phyloP scores from a whole-genome alignment of 805 yeast genomes.

The Cyberlindnera saturnus region DNA sequence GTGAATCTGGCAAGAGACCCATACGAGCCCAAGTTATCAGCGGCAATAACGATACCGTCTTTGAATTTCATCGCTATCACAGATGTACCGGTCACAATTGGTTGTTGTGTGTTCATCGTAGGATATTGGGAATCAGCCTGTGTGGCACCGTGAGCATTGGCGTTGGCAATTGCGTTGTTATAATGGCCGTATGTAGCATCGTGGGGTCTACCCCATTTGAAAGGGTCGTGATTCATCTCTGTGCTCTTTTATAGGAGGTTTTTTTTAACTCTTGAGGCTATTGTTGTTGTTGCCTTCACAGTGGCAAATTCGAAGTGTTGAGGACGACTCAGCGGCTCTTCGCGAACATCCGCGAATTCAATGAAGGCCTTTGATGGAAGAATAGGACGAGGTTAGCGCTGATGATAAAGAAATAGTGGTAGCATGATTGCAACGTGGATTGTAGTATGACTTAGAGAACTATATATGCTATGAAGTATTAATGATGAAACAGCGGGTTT shows the following conservation, averaged over 20 bases:
- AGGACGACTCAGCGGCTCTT: no score
- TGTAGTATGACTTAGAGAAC: no score
- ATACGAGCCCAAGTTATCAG: slow-evolving; percentile 89
- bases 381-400: no score
- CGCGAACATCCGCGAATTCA: no score
- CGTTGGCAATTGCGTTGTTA: slow-evolving; percentile 67
- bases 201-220: slow-evolving; percentile 92
- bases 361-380: no score
- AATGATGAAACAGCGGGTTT: no score
- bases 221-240: slow-evolving; percentile 90
- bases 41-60: slow-evolving; percentile 90
- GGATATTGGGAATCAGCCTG: slow-evolving; percentile 43
- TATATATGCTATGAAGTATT: no score
- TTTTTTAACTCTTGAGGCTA: no score
- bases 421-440: no score
- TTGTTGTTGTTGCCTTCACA: no score
- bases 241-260: background rate
- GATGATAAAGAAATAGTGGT: no score
- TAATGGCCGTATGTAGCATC: slow-evolving; percentile 77
- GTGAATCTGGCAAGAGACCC: slow-evolving; percentile 88
- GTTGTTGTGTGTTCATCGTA: slow-evolving; percentile 82
- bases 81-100: slow-evolving; percentile 94
- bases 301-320: no score
- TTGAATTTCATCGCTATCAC: slow-evolving; percentile 87
- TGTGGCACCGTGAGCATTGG: slow-evolving; percentile 24